A percentile compares a stretch with the other conserved stretches of the same genome.
Evolutionary conservation across 2,329 filamentous ascomycete species (phyloP).

Genomic region (Cladosporium halotolerans): DNA sequence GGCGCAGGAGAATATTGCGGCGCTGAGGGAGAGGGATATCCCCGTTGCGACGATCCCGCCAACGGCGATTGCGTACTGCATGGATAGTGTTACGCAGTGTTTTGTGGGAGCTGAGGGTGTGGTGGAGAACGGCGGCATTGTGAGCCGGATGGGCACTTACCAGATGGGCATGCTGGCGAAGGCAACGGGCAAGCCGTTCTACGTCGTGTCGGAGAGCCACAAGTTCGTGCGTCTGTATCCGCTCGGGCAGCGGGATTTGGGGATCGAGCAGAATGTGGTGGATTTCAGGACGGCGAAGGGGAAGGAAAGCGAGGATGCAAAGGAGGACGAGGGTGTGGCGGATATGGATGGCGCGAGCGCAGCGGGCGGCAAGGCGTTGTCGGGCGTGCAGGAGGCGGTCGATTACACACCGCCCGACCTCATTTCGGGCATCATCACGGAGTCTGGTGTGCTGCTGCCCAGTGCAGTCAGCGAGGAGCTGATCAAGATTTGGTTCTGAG

Average conservation of each 20-base stretch:
- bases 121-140: conserved; percentile 87
- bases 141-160: conserved; percentile 78
- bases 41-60: conserved; percentile 76
- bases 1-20: conserved; percentile 62
- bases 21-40: conserved; percentile 67
- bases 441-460: conserved; percentile 65
- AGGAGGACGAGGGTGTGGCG: conserved; percentile 22
- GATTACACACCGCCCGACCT: conserved; percentile 61
- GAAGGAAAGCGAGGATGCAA: conserved; percentile 14
- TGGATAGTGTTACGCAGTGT: conserved; percentile 65
- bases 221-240: conserved; percentile 91
- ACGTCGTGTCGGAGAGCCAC: conserved; percentile 90
- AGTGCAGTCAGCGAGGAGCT: conserved; percentile 65
- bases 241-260: conserved; percentile 71
- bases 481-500: conserved; percentile 53
- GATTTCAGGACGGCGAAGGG: conserved; percentile 57
- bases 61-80: conserved; percentile 69
- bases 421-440: conserved; percentile 68
- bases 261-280: conserved; percentile 70
- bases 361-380: conserved; percentile 2
- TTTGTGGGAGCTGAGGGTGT: conserved; percentile 73
- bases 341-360: conserved; percentile 23
- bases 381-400: conserved; percentile 46
- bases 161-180: conserved; percentile 80
- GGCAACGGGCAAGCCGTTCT: conserved; percentile 68